phyloP scores from a whole-genome alignment of 305 asterid species.

The Andrographis paniculata region DNA sequence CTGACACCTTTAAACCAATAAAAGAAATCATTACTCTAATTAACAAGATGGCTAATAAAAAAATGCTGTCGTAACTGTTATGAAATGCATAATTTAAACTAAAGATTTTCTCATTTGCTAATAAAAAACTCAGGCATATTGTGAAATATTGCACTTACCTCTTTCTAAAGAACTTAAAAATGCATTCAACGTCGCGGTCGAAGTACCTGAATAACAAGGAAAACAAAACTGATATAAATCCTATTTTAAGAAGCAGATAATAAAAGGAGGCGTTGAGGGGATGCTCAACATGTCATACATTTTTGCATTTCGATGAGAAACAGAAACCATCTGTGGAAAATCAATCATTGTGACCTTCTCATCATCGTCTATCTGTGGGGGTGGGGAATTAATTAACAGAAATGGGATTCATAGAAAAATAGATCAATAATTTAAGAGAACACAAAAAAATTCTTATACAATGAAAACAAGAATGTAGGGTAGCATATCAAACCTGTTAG shows the following conservation, averaged over 20 bases:
- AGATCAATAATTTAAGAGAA: conserved; percentile 6
- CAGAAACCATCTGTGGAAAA: conserved; percentile 97
- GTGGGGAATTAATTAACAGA: too few relatives aligned
- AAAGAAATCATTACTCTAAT: too few relatives aligned
- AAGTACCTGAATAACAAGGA: conserved; percentile 55
- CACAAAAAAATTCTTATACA: conserved; percentile 1
- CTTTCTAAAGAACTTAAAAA: conserved; percentile 81
- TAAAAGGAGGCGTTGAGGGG: conserved; percentile 5
- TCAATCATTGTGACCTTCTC: conserved; percentile 93
- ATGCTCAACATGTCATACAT: conserved; percentile 48
- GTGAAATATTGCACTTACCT: too few relatives aligned
- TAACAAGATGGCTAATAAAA: too few relatives aligned
- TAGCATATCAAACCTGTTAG: conserved; percentile 6
- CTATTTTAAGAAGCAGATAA: not conserved
- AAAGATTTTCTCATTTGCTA: too few relatives aligned
- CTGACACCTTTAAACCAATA: too few relatives aligned
- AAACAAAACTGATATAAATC: not conserved
- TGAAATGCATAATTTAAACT: too few relatives aligned
- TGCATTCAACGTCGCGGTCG: conserved; percentile 84
- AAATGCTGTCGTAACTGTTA: too few relatives aligned
- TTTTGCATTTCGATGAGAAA: conserved; percentile 83
- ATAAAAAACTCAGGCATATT: too few relatives aligned
- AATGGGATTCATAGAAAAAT: conserved; percentile 6
- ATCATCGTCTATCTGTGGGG: conserved; percentile 62
- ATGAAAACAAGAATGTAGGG: conserved; percentile 2